A percentile compares a stretch with the other conserved stretches of the same genome.
Evolutionary conservation across 805 yeast genomes (phyloP).

Genomic region (Scheffersomyces amazonensis): DNA sequence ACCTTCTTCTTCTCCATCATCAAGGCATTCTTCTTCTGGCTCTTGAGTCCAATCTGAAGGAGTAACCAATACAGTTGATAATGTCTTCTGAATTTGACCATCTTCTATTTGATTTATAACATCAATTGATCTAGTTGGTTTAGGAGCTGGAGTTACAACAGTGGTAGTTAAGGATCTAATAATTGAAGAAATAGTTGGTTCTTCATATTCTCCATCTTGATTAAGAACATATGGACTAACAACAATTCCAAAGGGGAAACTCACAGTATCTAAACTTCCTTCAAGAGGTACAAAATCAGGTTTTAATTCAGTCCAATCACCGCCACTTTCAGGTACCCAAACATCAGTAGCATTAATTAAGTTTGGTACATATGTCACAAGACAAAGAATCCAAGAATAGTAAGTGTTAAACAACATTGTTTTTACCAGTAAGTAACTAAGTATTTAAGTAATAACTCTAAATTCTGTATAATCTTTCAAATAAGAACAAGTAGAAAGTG

Average conservation of each 20-base stretch:
- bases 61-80: neutral
- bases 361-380: no score
- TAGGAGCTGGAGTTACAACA: constrained; percentile 15
- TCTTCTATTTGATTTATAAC: constrained; percentile 22
- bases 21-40: constrained; percentile 1
- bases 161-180: constrained; percentile 11
- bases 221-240: constrained; percentile 23
- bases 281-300: constrained; percentile 14
- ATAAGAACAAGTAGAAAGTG: no score
- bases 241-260: constrained; percentile 34
- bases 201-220: constrained; percentile 17
- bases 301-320: constrained; percentile 32
- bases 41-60: neutral
- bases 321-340: constrained; percentile 28
- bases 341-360: constrained; percentile 4
- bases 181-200: constrained; percentile 12
- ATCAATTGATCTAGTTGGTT: constrained; percentile 19
- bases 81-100: constrained; percentile 25
- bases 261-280: constrained; percentile 23
- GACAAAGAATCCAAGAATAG: no score
- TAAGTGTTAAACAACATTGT: no score
- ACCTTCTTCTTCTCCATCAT: constrained; percentile 1
- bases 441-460: no score
- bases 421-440: no score
- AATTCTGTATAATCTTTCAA: no score